A percentile compares a stretch with the other conserved stretches of the same genome.
Evolutionary conservation across 163 green algal species (phyloP).

Genomic region (Chloromonas sp.): DNA sequence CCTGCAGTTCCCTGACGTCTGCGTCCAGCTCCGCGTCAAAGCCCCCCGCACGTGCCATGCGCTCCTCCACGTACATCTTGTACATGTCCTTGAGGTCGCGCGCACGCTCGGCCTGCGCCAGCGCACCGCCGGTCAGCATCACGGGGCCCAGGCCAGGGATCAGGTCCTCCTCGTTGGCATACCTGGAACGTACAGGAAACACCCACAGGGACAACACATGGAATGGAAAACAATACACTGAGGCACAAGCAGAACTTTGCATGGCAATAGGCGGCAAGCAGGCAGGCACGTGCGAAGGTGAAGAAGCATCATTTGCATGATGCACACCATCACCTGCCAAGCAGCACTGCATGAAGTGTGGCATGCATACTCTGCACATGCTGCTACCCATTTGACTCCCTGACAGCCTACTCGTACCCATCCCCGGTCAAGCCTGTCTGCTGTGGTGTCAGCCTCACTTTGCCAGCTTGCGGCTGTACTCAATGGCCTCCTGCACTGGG

Average conservation of each 20-base stretch:
- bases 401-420: too few relatives aligned
- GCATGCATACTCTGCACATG: too few relatives aligned
- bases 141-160: conserved; percentile 66
- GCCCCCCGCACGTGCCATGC: conserved; percentile 21
- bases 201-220: too few relatives aligned
- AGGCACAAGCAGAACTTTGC: too few relatives aligned
- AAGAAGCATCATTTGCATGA: too few relatives aligned
- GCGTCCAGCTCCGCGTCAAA: conserved; percentile 53
- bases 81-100: conserved; percentile 55
- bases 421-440: too few relatives aligned
- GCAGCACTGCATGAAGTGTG: too few relatives aligned
- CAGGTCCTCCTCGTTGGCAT: conserved; percentile 46
- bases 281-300: too few relatives aligned
- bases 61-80: conserved; percentile 58
- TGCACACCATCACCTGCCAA: too few relatives aligned
- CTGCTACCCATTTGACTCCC: too few relatives aligned
- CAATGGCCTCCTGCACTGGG: conserved; percentile 47
- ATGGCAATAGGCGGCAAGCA: too few relatives aligned
- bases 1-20: conserved; percentile 61
- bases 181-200: not conserved
- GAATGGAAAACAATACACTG: too few relatives aligned
- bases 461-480: conserved; percentile 68
- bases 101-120: conserved; percentile 15
- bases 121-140: conserved; percentile 55
- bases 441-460: conserved; percentile 7